Evolutionary conservation across 2,329 filamentous ascomycete species (phyloP), one percentile per base, ranked within the genome.

Genomic region (Dactylellina haptotyla): DNA sequence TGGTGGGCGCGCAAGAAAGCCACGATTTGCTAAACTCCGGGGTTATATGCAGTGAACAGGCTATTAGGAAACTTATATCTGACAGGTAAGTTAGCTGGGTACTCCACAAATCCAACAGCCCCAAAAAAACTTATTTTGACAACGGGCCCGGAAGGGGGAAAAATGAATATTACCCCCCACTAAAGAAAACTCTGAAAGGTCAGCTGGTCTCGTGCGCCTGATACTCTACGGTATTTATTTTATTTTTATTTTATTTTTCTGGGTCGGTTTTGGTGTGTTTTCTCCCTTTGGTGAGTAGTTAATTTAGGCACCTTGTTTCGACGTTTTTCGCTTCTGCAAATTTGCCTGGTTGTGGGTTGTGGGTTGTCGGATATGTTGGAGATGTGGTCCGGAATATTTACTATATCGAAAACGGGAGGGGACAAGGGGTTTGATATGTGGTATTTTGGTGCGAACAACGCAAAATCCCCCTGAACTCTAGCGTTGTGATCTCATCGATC

Each of bases 381-480:
- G 53, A 61, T 66, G 56, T 73, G 69, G 69, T 59, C 69, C 69
- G 69, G 69, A 73, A 73, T 53, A 73, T 73, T 58, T 65, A 73
- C 54, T 66, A 66, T 46, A 51, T 59, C 58, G 51, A 57, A 72
- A 72, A 54, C 37, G 45, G 20, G 16, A 25, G 16, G 37, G 26
- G n/a, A 4, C 28, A 1, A n/a, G n/a, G 41, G 39, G 51, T 26
- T 8, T 1, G 51, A 2, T 43, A 56, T 61, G 67, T 73, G 69
- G 69, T 62, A 73, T 73, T 73, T 66, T 59, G 53, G 3, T 14
- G 3, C 3, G 3, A 4, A 37, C 69, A 73, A 73, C 69, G 16
- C 69, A 62, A 8, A 32, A 34, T n/a, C 18, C 30, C 20, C 3
- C 28, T 54, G n/a, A n/a, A n/a, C n/a, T n/a, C n/a, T n/a, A n/a